Percentiles rank a stretch among this genome's conserved stretches.
Conservation (phyloP, 2,329 filamentous ascomycete species). For the Thelonectria olida region DNA sequence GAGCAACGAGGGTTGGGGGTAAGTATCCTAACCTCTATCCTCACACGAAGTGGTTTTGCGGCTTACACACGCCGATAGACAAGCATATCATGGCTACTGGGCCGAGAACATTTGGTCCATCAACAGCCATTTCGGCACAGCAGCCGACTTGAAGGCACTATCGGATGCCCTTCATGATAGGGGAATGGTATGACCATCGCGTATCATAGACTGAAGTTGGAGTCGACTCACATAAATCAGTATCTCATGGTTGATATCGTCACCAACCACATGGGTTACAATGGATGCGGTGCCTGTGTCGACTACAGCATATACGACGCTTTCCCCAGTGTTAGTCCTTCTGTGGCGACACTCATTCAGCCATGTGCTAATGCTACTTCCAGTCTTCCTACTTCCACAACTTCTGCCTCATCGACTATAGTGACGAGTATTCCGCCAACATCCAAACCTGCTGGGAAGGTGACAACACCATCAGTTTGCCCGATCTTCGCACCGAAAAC, state of each 20-base stretch:
- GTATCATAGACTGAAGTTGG: accelerated
- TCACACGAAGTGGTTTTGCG: background rate
- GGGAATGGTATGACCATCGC: slow-evolving; percentile 20
- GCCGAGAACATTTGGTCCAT: slow-evolving; percentile 26
- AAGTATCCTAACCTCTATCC: background rate
- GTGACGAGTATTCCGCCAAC: slow-evolving; percentile 19
- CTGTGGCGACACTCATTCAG: too few species aligned
- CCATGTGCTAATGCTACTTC: background rate
- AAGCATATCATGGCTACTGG: slow-evolving; percentile 29
- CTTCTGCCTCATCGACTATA: slow-evolving; percentile 28
- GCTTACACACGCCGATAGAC: background rate
- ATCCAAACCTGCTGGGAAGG: slow-evolving; percentile 28
- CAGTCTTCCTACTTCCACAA: slow-evolving; percentile 27
- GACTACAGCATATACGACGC: slow-evolving; percentile 23
- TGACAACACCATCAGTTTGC: slow-evolving; percentile 50
- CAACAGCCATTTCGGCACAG: slow-evolving; percentile 23
- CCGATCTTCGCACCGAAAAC: slow-evolving; percentile 68
- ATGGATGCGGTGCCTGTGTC: slow-evolving; percentile 23
- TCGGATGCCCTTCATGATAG: slow-evolving; percentile 24
- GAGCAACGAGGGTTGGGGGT: slow-evolving; percentile 10
- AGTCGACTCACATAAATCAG: background rate
- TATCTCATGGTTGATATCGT: slow-evolving; percentile 29
- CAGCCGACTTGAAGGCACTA: slow-evolving; percentile 22
- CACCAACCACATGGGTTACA: slow-evolving; percentile 28
- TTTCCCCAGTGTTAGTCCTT: slow-evolving; percentile 13